These are phyloP conservation scores for Tulasnella sp. DNA, from an alignment of 768 basidiomycete genomes.

Conservation along the genomic window DNA sequence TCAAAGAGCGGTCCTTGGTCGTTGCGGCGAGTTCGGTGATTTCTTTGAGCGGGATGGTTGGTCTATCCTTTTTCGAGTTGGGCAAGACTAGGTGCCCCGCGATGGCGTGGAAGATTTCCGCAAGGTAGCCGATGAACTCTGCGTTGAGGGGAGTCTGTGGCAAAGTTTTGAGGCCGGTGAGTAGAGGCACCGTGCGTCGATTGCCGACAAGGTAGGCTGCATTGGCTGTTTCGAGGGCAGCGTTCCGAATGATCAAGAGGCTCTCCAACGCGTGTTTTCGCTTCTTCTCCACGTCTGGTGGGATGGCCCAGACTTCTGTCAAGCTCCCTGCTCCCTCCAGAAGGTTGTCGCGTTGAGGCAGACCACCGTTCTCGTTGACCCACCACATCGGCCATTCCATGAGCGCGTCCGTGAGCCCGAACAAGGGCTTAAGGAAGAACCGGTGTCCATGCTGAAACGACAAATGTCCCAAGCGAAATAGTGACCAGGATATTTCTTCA, in stretches of 20 bases:
- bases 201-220: conserved; percentile 55
- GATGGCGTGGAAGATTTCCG: conserved; percentile 68
- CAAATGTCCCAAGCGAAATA: conserved; percentile 79
- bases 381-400: conserved; percentile 90
- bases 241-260: conserved; percentile 80
- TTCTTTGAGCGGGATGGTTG: conserved; percentile 51
- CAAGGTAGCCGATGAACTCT: conserved; percentile 66
- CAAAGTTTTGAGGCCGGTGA: conserved; percentile 65
- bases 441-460: conserved; percentile 61
- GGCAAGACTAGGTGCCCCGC: conserved; percentile 44
- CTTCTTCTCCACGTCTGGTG: conserved; percentile 47
- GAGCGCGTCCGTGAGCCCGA: conserved; percentile 76
- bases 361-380: conserved; percentile 54
- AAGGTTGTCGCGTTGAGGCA: conserved; percentile 2
- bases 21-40: conserved; percentile 52
- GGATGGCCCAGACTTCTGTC: conserved; percentile 48
- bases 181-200: conserved; percentile 59
- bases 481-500: conserved; percentile 81
- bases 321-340: not conserved
- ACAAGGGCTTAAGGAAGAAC: conserved; percentile 65
- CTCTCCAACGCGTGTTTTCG: conserved; percentile 80
- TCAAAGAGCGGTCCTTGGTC: conserved; percentile 69
- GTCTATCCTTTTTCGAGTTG: conserved; percentile 36
- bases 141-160: conserved; percentile 53
- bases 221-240: conserved; percentile 61